phyloP scores from a whole-genome alignment of 2,329 filamentous ascomycete genomes.

The Scytalidium sp. region DNA sequence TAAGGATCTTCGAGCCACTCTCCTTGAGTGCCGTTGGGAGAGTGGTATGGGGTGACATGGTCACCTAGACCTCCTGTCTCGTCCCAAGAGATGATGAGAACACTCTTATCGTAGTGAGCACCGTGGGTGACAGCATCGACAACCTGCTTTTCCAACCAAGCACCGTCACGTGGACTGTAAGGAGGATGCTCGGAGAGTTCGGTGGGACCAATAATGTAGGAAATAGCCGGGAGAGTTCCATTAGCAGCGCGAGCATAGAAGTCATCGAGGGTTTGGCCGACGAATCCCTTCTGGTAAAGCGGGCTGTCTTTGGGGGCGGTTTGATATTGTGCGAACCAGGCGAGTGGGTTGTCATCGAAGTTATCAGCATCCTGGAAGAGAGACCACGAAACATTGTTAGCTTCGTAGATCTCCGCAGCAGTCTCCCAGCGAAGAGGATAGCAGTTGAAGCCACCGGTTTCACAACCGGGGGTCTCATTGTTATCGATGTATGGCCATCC shows the following conservation, averaged over 20 bases:
- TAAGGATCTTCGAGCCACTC: slow-evolving; percentile 50
- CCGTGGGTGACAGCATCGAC: slow-evolving; percentile 48
- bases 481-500: slow-evolving; percentile 40
- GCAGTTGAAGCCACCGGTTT: slow-evolving; percentile 36
- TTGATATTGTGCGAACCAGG: slow-evolving; percentile 44
- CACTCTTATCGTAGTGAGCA: slow-evolving; percentile 44
- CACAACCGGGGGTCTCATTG: slow-evolving; percentile 44
- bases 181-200: slow-evolving; percentile 53
- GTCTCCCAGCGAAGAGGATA: slow-evolving; percentile 47
- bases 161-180: slow-evolving; percentile 49
- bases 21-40: slow-evolving; percentile 44
- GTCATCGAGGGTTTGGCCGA: slow-evolving; percentile 30
- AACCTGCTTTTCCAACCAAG: slow-evolving; percentile 51
- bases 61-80: slow-evolving; percentile 55
- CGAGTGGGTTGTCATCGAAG: slow-evolving; percentile 45
- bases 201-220: slow-evolving; percentile 46
- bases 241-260: slow-evolving; percentile 49
- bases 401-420: slow-evolving; percentile 38
- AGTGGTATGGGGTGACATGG: slow-evolving; percentile 50
- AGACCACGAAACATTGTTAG: slow-evolving; percentile 42
- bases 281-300: slow-evolving; percentile 37
- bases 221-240: slow-evolving; percentile 48
- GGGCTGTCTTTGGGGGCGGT: slow-evolving; percentile 32
- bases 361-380: slow-evolving; percentile 43
- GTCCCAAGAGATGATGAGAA: slow-evolving; percentile 46